Evolutionary conservation across 2,329 filamentous ascomycete species (phyloP).

Genomic region (Corynespora cassiicola): DNA sequence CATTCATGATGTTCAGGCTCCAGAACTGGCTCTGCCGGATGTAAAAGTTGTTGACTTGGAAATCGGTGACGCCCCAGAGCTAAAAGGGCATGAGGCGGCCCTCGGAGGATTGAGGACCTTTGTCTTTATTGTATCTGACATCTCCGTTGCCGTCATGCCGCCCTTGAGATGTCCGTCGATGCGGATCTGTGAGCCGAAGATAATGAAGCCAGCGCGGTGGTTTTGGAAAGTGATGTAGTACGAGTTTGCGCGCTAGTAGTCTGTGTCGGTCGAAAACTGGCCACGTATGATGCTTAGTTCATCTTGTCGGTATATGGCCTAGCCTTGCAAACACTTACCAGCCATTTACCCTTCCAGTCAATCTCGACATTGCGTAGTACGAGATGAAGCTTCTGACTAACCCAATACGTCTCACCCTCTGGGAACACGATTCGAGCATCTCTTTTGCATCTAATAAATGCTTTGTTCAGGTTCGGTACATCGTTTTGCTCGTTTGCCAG

Average conservation of each 20-base stretch:
- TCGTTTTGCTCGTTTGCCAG: slow-evolving; percentile 48
- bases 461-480: slow-evolving; percentile 49
- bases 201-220: slow-evolving; percentile 60
- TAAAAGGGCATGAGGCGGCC: slow-evolving; percentile 66
- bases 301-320: too few species aligned
- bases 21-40: slow-evolving; percentile 61
- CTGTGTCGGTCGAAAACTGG: slow-evolving; percentile 58
- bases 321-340: too few species aligned
- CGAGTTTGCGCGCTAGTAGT: slow-evolving; percentile 62
- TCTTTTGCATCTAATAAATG: slow-evolving; percentile 48
- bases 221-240: slow-evolving; percentile 64
- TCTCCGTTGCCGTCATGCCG: slow-evolving; percentile 66
- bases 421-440: slow-evolving; percentile 59
- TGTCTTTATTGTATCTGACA: slow-evolving; percentile 59
- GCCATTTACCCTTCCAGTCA: slow-evolving; percentile 62
- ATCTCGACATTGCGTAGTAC: slow-evolving; percentile 58
- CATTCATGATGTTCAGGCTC: slow-evolving; percentile 65
- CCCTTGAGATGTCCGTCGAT: slow-evolving; percentile 61
- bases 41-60: slow-evolving; percentile 59
- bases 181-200: slow-evolving; percentile 58
- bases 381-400: slow-evolving; percentile 58
- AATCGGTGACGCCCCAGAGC: slow-evolving; percentile 64
- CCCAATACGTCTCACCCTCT: slow-evolving; percentile 58
- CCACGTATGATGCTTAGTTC: too few species aligned
- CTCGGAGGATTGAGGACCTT: slow-evolving; percentile 46